phyloP scores from a whole-genome alignment of 208 protist genomes.

The Wallacemonas sp. region DNA sequence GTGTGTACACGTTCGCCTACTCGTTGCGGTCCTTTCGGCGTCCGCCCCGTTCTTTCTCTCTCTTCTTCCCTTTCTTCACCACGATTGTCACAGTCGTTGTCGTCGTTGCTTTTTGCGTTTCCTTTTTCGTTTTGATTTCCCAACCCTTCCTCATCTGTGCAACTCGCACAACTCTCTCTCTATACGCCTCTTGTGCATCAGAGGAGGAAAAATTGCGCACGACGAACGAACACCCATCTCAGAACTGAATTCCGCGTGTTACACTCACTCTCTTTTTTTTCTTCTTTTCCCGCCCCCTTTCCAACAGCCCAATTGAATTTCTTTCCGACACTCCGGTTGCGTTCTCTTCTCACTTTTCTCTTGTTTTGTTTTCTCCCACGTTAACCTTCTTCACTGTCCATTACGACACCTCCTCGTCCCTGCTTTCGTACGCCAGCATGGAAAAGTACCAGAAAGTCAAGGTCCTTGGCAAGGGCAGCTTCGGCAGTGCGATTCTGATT shows the following conservation, averaged over 20 bases:
- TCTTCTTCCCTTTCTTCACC: conserved; percentile 4
- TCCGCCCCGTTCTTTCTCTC: conserved; percentile 13
- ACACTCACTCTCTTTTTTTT: conserved; percentile 18
- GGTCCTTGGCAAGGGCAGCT: conserved; percentile 92
- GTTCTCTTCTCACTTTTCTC: conserved; percentile 4
- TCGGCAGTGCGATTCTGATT: conserved; percentile 92
- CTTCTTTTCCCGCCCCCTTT: conserved; percentile 17
- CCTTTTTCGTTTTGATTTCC: neutral
- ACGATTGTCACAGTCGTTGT: no score
- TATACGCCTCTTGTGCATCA: no score
- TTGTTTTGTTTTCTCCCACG: conserved; percentile 11
- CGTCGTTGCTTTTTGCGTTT: neutral
- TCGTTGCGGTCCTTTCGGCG: neutral
- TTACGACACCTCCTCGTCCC: no score
- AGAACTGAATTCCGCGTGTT: no score
- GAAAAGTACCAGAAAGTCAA: conserved; percentile 91
- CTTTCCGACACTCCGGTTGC: neutral
- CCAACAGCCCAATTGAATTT: neutral
- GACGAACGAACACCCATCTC: no score
- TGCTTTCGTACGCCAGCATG: no score
- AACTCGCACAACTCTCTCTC: neutral
- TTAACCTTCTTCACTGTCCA: conserved; percentile 6
- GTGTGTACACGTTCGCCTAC: neutral
- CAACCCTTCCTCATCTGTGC: conserved; percentile 2
- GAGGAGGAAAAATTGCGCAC: no score